A percentile compares a stretch with the other conserved stretches of the same genome.
Evolutionary conservation across 1,284 basidiomycete species (phyloP).

Genomic region (Macrocystidia cucumis): DNA sequence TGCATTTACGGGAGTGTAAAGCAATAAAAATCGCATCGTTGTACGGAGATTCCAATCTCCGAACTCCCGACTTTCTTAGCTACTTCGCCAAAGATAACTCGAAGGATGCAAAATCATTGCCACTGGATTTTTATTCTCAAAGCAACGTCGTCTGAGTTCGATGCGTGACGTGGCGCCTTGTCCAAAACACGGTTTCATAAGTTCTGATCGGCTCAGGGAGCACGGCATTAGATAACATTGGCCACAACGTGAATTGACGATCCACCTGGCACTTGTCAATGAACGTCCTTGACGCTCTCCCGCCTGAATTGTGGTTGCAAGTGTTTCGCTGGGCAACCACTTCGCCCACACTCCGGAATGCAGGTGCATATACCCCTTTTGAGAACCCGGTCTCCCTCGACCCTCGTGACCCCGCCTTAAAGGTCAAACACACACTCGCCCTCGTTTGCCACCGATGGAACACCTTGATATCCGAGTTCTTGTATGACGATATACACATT

Average conservation of each 20-base stretch:
- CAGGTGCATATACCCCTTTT: conserved; percentile 33
- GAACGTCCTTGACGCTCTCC: conserved; percentile 20
- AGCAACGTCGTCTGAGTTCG: too few relatives aligned
- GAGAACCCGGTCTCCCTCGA: conserved; percentile 19
- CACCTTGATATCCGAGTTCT: conserved; percentile 29
- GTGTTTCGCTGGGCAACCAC: conserved; percentile 38
- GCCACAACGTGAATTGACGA: neutral
- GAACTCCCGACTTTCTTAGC: too few relatives aligned
- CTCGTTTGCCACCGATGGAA: conserved; percentile 53
- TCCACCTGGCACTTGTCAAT: neutral
- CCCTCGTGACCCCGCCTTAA: conserved; percentile 15
- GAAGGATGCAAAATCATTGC: too few relatives aligned
- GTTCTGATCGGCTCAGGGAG: too few relatives aligned
- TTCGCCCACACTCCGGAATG: conserved; percentile 16
- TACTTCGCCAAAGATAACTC: too few relatives aligned
- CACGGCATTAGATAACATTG: neutral
- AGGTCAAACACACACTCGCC: conserved; percentile 33
- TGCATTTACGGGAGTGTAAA: conserved; percentile 1
- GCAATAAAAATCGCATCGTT: neutral
- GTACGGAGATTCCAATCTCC: neutral
- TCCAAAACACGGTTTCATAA: too few relatives aligned
- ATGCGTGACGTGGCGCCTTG: conserved; percentile 2
- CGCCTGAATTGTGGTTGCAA: conserved; percentile 43
- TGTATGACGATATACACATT: conserved; percentile 50
- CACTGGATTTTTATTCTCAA: too few relatives aligned